Evolutionary conservation across 23 red algal genomes (phyloP).

Genomic region (Gracilaria caudata): DNA sequence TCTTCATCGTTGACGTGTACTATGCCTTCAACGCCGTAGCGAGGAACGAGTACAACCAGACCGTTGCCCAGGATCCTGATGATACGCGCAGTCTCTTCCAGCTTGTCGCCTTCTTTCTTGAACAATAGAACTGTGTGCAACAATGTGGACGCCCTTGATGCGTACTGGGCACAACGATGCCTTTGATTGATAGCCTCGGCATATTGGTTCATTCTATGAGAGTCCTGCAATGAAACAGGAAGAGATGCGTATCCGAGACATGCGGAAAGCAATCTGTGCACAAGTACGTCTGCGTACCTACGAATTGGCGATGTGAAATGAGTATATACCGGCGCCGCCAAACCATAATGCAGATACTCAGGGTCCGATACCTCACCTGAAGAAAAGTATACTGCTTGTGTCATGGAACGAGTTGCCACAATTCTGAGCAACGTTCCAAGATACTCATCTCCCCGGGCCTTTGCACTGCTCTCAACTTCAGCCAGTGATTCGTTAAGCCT

Average conservation of each 20-base stretch:
- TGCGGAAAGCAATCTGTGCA: conserved; percentile 89
- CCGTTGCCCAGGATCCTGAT: conserved; percentile 90
- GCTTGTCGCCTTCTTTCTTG: conserved; percentile 48
- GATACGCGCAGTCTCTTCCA: conserved; percentile 80
- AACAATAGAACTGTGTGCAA: conserved; percentile 89
- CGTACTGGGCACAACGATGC: conserved; percentile 92
- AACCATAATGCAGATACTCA: conserved; percentile 95
- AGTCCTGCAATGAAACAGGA: conserved; percentile 67
- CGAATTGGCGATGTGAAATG: conserved; percentile 99
- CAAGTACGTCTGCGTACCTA: conserved; percentile 97
- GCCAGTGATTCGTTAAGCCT: conserved; percentile 81
- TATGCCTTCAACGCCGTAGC: conserved; percentile 94
- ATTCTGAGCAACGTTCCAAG: conserved; percentile 89
- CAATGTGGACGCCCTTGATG: conserved; percentile 76
- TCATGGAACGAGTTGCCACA: conserved; percentile 96
- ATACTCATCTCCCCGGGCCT: conserved; percentile 74
- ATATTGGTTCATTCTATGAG: conserved; percentile 71
- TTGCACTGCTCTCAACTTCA: conserved; percentile 61
- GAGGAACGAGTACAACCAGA: conserved; percentile 91
- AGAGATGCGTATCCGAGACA: conserved; percentile 82
- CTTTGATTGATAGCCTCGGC: conserved; percentile 93
- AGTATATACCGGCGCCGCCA: conserved; percentile 96
- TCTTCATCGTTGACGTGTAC: conserved; percentile 70
- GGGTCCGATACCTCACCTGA: conserved; percentile 77
- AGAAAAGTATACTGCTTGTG: conserved; percentile 97